Evolutionary conservation across 768 basidiomycete genomes (phyloP).

Genomic region (Lentinula sp.): DNA sequence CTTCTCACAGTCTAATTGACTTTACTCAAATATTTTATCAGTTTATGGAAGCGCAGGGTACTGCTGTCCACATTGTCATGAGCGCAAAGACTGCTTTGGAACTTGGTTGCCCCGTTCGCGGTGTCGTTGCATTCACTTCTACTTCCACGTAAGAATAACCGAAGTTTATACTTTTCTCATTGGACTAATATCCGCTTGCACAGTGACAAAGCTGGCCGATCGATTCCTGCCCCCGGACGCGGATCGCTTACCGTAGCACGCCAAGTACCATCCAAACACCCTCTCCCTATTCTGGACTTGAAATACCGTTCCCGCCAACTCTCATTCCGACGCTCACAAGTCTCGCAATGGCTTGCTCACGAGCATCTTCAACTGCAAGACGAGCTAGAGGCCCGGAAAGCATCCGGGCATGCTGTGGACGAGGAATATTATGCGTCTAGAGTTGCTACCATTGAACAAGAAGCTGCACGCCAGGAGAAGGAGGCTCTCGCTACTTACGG

Average conservation of each 20-base stretch:
- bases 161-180: background rate
- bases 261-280: conserved; percentile 73
- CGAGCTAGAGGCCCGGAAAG: conserved; percentile 62
- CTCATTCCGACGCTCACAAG: conserved; percentile 90
- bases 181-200: conserved; percentile 8
- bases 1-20: conserved; percentile 8
- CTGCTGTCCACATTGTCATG: conserved; percentile 97
- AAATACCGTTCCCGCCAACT: conserved; percentile 92
- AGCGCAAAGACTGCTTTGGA: conserved; percentile 93
- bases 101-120: conserved; percentile 89
- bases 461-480: conserved; percentile 88
- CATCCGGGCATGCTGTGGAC: conserved; percentile 43
- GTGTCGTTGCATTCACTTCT: conserved; percentile 91
- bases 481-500: conserved; percentile 92
- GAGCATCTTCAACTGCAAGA: conserved; percentile 82
- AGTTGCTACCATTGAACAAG: conserved; percentile 80
- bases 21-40: conserved; percentile 16
- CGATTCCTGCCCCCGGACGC: conserved; percentile 93
- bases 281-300: conserved; percentile 76
- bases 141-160: conserved; percentile 75
- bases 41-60: conserved; percentile 97
- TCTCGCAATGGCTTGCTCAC: conserved; percentile 89
- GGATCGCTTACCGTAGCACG: conserved; percentile 88
- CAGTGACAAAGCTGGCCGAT: conserved; percentile 98
- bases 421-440: conserved; percentile 72